A percentile compares a stretch with the other conserved stretches of the same genome.
phyloP scores from a whole-genome alignment of 495 filamentous ascomycete species.

The Lasiosphaeria miniovina region DNA sequence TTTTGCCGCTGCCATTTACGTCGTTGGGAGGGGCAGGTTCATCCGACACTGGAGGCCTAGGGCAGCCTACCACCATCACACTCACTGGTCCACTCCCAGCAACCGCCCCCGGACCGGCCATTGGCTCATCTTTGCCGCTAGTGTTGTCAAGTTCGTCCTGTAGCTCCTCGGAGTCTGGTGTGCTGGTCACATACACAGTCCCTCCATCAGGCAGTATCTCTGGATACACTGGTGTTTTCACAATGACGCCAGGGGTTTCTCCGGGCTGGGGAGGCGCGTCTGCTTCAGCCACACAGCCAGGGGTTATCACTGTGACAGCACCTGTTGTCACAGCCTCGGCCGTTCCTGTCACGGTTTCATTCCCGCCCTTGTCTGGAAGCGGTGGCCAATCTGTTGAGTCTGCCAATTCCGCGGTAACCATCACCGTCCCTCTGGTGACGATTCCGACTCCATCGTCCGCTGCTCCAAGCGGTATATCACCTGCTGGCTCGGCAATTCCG shows the following conservation, averaged over 20 bases:
- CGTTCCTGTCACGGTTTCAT: slow-evolving; percentile 4
- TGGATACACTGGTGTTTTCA: slow-evolving; percentile 20
- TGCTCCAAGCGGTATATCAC: slow-evolving; percentile 1
- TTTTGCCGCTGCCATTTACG: slow-evolving; percentile 4
- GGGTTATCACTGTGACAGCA: not conserved
- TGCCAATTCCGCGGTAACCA: slow-evolving; percentile 5
- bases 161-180: slow-evolving; percentile 1
- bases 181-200: slow-evolving; percentile 20
- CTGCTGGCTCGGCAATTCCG: not conserved
- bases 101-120: not conserved
- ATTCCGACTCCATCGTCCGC: not conserved
- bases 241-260: slow-evolving; percentile 6
- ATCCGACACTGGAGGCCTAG: not conserved
- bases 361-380: slow-evolving; percentile 1
- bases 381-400: slow-evolving; percentile 1
- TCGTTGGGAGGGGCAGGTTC: not conserved
- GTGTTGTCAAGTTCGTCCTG: slow-evolving; percentile 2
- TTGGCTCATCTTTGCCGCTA: not conserved
- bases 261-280: not conserved
- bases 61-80: slow-evolving; percentile 1
- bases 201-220: slow-evolving; percentile 12
- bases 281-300: not conserved
- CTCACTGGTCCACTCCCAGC: slow-evolving; percentile 1
- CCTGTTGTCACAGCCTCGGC: slow-evolving; percentile 3
- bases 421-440: slow-evolving; percentile 9